Base-by-base conservation (phyloP, 2,329 filamentous ascomycete species). In the Fusarium sp. region DNA sequence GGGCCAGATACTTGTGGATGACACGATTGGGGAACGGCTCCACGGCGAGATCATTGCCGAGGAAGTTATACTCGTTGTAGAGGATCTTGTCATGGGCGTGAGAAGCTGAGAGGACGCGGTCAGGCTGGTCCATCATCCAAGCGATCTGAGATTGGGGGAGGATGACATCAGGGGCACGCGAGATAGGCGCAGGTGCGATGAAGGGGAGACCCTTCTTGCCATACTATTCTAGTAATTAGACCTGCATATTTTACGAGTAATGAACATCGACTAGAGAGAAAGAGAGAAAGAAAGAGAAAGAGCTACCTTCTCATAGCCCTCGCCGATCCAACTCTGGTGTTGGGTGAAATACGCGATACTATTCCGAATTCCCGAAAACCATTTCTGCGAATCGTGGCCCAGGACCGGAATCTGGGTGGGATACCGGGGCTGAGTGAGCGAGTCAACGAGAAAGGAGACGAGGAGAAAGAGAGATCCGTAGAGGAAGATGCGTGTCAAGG, bases 101-200 rank as follows among this genome's bases (percentile, higher is more conserved):
- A 48, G 78, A 71, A 1, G 81, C 74, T 3, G 80, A 83, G 26
- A 83, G 72, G 3, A 81, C 67, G 26, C 72, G 68, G 55, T 84
- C 82, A n/a, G 82, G 82, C 65, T 82, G 78, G 40, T 82, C 80
- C 58, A 84, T 77, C 71, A 84, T 77, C 82, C 82, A 84, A 10
- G 74, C 69, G 10, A 81, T 78, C 67, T 83, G 80, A 1, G 77
- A 78, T 5, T 74, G 76, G 3, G 82, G 82, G 6, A 84, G 73
- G 48, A 84, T 77, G 38, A 84, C 78, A 43, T 84, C 81, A 21
- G 79, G 74, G 2, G 80, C 76, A 4, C 79, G 76, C 9, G 78
- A 78, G 1, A 81, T 76, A 6, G 80, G 76, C 1, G 80, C 76
- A 3, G 81, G 81, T 1, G 80, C 75, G 15, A 83, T 74, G 49